Evolutionary conservation across 352 stramenopile species (phyloP).

Genomic region (Albugo candida): DNA sequence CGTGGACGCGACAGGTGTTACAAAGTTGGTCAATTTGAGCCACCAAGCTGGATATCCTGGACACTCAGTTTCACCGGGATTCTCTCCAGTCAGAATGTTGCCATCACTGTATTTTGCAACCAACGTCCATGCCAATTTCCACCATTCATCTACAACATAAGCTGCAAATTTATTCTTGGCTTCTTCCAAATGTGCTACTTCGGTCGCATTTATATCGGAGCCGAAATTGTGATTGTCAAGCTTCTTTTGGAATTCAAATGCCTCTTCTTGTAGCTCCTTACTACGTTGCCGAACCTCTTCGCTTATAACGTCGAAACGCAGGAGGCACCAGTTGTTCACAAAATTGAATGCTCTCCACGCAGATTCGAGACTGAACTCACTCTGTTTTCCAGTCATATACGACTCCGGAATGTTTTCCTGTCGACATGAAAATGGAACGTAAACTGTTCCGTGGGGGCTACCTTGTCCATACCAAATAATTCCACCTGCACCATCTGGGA

Average conservation of each 20-base stretch:
- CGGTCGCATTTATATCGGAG: slow-evolving; percentile 9
- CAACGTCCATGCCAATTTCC: slow-evolving; percentile 37
- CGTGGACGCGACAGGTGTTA: slow-evolving; percentile 6
- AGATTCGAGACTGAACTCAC: slow-evolving; percentile 37
- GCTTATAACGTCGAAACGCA: slow-evolving; percentile 56
- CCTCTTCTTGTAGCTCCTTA: slow-evolving; percentile 16
- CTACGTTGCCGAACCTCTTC: slow-evolving; percentile 24
- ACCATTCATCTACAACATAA: slow-evolving; percentile 33
- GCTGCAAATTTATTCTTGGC: slow-evolving; percentile 31
- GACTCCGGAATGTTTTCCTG: slow-evolving; percentile 26
- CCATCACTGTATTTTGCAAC: slow-evolving; percentile 56
- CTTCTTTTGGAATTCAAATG: slow-evolving; percentile 9
- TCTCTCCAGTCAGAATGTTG: slow-evolving; percentile 46
- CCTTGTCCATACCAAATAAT: slow-evolving; percentile 48
- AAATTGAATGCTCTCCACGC: slow-evolving; percentile 78
- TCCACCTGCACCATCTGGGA: slow-evolving; percentile 24
- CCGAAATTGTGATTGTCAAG: slow-evolving; percentile 4
- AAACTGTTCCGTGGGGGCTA: slow-evolving; percentile 48
- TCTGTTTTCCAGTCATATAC: slow-evolving; percentile 44
- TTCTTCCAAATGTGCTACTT: slow-evolving; percentile 9
- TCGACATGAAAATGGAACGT: slow-evolving; percentile 40
- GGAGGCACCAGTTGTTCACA: slow-evolving; percentile 71
- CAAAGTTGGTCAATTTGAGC: slow-evolving; percentile 33
- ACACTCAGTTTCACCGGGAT: slow-evolving; percentile 16
- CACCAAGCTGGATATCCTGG: slow-evolving; percentile 47